Percentiles rank a stretch among this genome's conserved stretches.
Evolutionary conservation across 1,139 yeast genomes (phyloP).

Genomic region (Scheffersomyces segobiensis): DNA sequence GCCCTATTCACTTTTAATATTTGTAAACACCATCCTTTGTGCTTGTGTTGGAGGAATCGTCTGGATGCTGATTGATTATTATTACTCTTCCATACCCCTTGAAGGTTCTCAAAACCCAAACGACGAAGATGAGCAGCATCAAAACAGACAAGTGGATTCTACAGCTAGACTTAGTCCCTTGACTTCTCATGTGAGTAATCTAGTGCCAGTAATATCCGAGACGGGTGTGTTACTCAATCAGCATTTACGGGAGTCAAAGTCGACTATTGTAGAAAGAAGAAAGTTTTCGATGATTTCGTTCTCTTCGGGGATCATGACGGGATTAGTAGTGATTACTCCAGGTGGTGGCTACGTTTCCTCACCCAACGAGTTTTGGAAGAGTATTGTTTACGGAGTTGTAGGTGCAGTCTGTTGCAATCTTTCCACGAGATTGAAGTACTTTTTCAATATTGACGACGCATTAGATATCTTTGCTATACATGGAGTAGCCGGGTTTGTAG

Average conservation of each 20-base stretch:
- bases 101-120: slow-evolving; percentile 18
- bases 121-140: neutral
- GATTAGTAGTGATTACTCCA: slow-evolving; percentile 47
- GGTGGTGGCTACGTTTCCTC: slow-evolving; percentile 47
- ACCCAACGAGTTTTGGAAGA: slow-evolving; percentile 42
- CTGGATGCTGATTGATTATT: slow-evolving; percentile 44
- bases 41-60: slow-evolving; percentile 37
- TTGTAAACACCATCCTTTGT: slow-evolving; percentile 37
- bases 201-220: slow-evolving; percentile 12
- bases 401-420: slow-evolving; percentile 41
- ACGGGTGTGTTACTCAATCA: slow-evolving; percentile 22
- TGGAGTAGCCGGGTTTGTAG: slow-evolving; percentile 46
- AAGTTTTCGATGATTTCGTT: slow-evolving; percentile 43
- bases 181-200: neutral
- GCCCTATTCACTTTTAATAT: slow-evolving; percentile 31
- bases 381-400: slow-evolving; percentile 39
- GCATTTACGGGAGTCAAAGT: slow-evolving; percentile 21
- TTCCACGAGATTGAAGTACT: slow-evolving; percentile 44
- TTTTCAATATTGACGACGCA: slow-evolving; percentile 43
- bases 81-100: slow-evolving; percentile 40
- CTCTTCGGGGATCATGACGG: slow-evolving; percentile 45
- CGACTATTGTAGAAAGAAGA: slow-evolving; percentile 21
- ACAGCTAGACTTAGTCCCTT: neutral
- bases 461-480: slow-evolving; percentile 49
- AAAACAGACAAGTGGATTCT: neutral